Conservation (phyloP, 768 basidiomycete species). For the Lentinula raphanica region DNA sequence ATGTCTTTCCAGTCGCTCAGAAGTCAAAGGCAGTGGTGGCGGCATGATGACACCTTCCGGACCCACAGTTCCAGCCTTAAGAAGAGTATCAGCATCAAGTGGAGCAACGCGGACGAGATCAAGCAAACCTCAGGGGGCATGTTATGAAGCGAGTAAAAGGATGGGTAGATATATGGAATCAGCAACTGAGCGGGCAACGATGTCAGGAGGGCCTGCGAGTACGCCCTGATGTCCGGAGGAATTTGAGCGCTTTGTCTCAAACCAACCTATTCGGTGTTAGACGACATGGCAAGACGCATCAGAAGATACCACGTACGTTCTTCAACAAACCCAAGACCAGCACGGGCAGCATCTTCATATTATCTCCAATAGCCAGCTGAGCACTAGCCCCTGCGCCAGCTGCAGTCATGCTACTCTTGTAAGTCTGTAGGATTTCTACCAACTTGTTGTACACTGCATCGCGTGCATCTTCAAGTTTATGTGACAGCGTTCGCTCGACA, state of each 20-base stretch:
- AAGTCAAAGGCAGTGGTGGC: conserved; percentile 81
- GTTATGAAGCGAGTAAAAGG: conserved; percentile 93
- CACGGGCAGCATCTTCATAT: conserved; percentile 91
- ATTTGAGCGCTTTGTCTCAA: conserved; percentile 95
- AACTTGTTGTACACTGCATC: conserved; percentile 81
- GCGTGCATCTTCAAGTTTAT: conserved; percentile 85
- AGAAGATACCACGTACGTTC: conserved; percentile 52
- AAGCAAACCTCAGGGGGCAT: conserved; percentile 83
- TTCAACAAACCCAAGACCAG: conserved; percentile 87
- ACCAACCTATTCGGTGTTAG: conserved; percentile 57
- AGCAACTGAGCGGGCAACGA: conserved; percentile 88
- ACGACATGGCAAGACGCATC: neutral
- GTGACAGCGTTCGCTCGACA: conserved; percentile 79
- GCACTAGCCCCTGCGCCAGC: conserved; percentile 91
- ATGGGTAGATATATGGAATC: conserved; percentile 91
- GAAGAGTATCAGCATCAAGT: neutral
- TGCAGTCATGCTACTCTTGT: conserved; percentile 95
- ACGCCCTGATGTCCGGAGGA: conserved; percentile 92
- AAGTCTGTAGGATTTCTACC: conserved; percentile 78
- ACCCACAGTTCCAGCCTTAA: conserved; percentile 83
- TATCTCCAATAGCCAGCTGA: conserved; percentile 87
- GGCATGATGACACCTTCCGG: conserved; percentile 83
- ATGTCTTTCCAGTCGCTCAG: conserved; percentile 92
- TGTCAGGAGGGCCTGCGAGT: conserved; percentile 88
- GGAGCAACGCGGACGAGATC: neutral